A percentile compares a stretch with the other conserved stretches of the same genome.
phyloP scores from a whole-genome alignment of 495 filamentous ascomycete species.

The Pyronema omphalodes region DNA sequence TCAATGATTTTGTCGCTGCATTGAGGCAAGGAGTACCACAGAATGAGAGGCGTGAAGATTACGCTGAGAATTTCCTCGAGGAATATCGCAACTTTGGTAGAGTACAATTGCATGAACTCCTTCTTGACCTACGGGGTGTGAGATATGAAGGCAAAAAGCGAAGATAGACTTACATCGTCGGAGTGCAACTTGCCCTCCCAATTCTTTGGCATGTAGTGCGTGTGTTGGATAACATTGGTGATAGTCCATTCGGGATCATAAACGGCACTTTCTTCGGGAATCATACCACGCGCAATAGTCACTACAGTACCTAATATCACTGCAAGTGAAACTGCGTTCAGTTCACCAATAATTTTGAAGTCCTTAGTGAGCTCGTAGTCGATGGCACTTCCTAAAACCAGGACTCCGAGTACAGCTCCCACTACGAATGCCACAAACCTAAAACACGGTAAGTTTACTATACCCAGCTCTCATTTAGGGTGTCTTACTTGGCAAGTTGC shows the following conservation, averaged over 20 bases:
- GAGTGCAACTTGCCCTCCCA: constrained; percentile 83
- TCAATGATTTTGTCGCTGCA: constrained; percentile 87
- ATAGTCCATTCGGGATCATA: constrained; percentile 85
- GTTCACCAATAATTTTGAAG: constrained; percentile 72
- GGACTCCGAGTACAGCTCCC: constrained; percentile 66
- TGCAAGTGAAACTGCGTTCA: constrained; percentile 49
- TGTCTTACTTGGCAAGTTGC: constrained; percentile 37
- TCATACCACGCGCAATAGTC: constrained; percentile 56
- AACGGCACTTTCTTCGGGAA: constrained; percentile 73
- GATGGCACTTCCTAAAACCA: constrained; percentile 59
- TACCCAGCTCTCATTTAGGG: neutral
- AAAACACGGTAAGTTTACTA: neutral
- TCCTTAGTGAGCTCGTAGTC: constrained; percentile 80
- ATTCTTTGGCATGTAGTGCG: constrained; percentile 68
- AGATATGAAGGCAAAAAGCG: neutral
- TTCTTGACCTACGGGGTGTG: constrained; percentile 31
- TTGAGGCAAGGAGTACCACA: constrained; percentile 72
- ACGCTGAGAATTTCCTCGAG: constrained; percentile 82
- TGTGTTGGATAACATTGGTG: constrained; percentile 72
- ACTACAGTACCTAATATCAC: constrained; percentile 43
- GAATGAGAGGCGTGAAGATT: constrained; percentile 73
- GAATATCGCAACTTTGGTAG: constrained; percentile 78
- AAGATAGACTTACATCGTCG: constrained; percentile 45
- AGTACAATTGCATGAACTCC: constrained; percentile 77
- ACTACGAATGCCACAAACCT: constrained; percentile 72